These are phyloP conservation scores for Lactarius quietus DNA, from an alignment of 768 basidiomycete genomes.

Conservation along the genomic window DNA sequence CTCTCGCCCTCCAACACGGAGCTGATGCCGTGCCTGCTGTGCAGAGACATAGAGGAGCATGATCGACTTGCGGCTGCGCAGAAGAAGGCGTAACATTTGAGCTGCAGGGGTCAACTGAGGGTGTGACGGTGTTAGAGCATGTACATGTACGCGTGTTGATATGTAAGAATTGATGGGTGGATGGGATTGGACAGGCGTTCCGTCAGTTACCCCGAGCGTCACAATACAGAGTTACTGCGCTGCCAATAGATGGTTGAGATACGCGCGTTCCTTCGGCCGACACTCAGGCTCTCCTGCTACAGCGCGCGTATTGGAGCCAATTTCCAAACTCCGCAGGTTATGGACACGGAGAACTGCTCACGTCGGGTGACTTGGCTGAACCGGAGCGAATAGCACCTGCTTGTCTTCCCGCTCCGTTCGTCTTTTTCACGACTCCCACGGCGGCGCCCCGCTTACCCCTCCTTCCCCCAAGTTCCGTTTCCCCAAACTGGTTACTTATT, in stretches of 20 bases:
- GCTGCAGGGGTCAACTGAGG: neutral
- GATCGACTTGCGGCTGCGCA: slow-evolving; percentile 51
- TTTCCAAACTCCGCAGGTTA: slow-evolving; percentile 1
- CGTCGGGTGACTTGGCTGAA: neutral
- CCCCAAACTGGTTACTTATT: neutral
- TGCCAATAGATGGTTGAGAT: neutral
- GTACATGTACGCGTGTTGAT: neutral
- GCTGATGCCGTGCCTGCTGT: slow-evolving; percentile 9
- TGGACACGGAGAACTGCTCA: neutral
- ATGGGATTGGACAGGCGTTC: neutral
- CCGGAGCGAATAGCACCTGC: neutral
- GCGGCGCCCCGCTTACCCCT: neutral
- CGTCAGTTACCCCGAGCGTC: neutral
- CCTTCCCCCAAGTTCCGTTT: neutral
- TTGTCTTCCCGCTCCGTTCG: neutral
- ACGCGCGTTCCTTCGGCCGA: neutral
- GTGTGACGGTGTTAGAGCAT: neutral
- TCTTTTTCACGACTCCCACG: neutral
- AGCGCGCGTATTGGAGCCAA: neutral
- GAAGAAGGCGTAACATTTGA: slow-evolving; percentile 3
- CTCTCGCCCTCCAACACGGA: slow-evolving; percentile 18
- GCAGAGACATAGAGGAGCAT: slow-evolving; percentile 74
- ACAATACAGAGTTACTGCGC: no score
- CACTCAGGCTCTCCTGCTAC: neutral
- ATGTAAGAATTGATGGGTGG: neutral